Evolutionary conservation across 306 rosid species (phyloP), one percentile per base, ranked within the genome.

Genomic region (Luffa acutangula): DNA sequence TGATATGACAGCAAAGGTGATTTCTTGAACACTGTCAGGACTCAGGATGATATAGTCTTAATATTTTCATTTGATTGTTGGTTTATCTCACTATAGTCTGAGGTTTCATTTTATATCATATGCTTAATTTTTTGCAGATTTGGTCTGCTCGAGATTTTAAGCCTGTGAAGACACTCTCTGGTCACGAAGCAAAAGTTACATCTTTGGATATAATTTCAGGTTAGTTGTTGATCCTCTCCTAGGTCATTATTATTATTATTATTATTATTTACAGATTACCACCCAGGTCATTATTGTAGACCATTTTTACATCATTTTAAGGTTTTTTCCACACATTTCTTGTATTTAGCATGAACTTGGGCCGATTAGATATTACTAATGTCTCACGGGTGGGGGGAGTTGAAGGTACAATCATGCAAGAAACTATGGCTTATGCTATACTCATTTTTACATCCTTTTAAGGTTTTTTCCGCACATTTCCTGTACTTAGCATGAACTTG

Each of bases 111-210:
- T 13, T 76, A 46, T 83, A 73, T 67, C 12, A 78, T 82, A 46
- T 79, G 78, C 48, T 80, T 76, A 78, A 43, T 37, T 86, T 77
- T 69, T 66, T 17, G 34, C 84, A 95, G 99, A 90, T 93, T 69
- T 93, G 99, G 99, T 95, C 99, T 10, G 91, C 90, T 71, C 91
- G 94, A 78, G 97, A 95, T 86, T 93, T 95, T 81, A 95, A 93
- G 88, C 97, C 93, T 73, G 96, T 95, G 73, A 93, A 83, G 88
- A 91, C 93, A 10, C 92, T 93, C 46, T 89, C 96, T 74, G 99
- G 97, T 76, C 99, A 93, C 79, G 99, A 95, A 90, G 93, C 90
- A 33, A 91, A 91, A 86, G 94, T 93, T 79, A 88, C 97, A 34
- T 93, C 97, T 48, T 66, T 93, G 84, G 97, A 93, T 88, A 80